Evolutionary conservation across 352 stramenopile species (phyloP).

Genomic region (Globisporangium recalcitrans): DNA sequence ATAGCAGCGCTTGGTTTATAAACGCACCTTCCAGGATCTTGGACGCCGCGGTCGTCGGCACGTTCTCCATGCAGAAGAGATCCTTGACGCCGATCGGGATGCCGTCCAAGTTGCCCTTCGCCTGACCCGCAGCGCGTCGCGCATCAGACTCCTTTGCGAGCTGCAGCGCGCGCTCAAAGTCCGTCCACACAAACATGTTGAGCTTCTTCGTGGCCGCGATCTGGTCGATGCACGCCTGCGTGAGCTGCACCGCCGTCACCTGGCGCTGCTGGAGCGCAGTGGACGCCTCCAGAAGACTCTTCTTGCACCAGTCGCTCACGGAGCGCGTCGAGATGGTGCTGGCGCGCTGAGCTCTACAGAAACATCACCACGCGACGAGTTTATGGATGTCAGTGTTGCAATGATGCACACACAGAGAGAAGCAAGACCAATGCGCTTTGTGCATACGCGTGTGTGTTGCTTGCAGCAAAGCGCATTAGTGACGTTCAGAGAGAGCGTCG

Average conservation of each 20-base stretch:
- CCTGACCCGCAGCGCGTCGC: conserved; percentile 35
- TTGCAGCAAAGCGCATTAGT: not conserved
- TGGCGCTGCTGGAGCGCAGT: conserved; percentile 38
- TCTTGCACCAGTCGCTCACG: conserved; percentile 58
- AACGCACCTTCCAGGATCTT: conserved; percentile 72
- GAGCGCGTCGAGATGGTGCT: conserved; percentile 8
- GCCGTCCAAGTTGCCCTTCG: conserved; percentile 84
- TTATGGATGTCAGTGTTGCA: not conserved
- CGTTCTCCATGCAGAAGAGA: conserved; percentile 91
- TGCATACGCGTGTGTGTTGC: too few species aligned
- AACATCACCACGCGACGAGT: not conserved
- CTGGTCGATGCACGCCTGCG: conserved; percentile 65
- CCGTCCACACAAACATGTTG: conserved; percentile 81
- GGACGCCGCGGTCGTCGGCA: conserved; percentile 86
- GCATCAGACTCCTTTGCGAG: conserved; percentile 78
- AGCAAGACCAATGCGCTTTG: not conserved
- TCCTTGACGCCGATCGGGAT: conserved; percentile 96
- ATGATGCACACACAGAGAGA: not conserved
- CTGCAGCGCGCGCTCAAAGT: conserved; percentile 60
- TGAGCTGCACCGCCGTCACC: conserved; percentile 59
- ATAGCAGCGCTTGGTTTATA: not conserved
- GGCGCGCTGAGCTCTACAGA: conserved; percentile 5
- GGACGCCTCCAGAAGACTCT: conserved; percentile 49
- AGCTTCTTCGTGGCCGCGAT: conserved; percentile 57
- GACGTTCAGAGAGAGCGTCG: not conserved